Conservation (phyloP, 768 basidiomycete species). For the Boletus rufocinnamomeus region DNA sequence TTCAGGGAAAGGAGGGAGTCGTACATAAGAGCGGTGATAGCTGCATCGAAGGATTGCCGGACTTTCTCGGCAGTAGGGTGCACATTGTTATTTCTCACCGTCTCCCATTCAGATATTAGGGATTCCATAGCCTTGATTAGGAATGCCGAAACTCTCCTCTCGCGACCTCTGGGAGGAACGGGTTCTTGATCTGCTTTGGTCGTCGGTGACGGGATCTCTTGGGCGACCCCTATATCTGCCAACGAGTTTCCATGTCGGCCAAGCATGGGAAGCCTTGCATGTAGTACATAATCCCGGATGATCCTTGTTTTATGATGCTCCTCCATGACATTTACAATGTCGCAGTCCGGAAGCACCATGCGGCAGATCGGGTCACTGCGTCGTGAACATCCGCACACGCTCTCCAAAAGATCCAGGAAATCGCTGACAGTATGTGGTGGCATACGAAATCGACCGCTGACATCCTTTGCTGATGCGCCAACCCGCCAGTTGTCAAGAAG, state of each 20-base stretch:
- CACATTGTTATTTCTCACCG: slow-evolving; percentile 31
- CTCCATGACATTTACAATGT: slow-evolving; percentile 59
- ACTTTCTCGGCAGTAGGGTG: slow-evolving; percentile 61
- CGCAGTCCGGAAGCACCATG: slow-evolving; percentile 68
- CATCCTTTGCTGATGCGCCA: slow-evolving; percentile 40
- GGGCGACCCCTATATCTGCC: background rate
- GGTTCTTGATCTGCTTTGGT: slow-evolving; percentile 34
- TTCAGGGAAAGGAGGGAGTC: slow-evolving; percentile 67
- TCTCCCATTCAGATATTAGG: slow-evolving; percentile 51
- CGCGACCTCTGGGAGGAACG: slow-evolving; percentile 53
- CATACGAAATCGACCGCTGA: slow-evolving; percentile 42
- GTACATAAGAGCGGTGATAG: slow-evolving; percentile 65
- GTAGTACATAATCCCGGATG: slow-evolving; percentile 71
- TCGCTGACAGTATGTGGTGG: slow-evolving; percentile 60
- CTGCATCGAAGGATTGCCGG: slow-evolving; percentile 68
- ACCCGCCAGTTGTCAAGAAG: slow-evolving; percentile 70
- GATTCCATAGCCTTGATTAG: slow-evolving; percentile 63
- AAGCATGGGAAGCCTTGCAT: slow-evolving; percentile 59
- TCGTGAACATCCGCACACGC: slow-evolving; percentile 57
- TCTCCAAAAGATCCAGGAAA: slow-evolving; percentile 61
- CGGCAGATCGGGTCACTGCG: slow-evolving; percentile 47
- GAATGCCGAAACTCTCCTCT: slow-evolving; percentile 62
- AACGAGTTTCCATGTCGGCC: slow-evolving; percentile 11
- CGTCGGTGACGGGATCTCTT: slow-evolving; percentile 10
- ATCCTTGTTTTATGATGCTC: slow-evolving; percentile 57